Conservation (phyloP, 345 rosid genomes). For the Eucalyptus decipiens region DNA sequence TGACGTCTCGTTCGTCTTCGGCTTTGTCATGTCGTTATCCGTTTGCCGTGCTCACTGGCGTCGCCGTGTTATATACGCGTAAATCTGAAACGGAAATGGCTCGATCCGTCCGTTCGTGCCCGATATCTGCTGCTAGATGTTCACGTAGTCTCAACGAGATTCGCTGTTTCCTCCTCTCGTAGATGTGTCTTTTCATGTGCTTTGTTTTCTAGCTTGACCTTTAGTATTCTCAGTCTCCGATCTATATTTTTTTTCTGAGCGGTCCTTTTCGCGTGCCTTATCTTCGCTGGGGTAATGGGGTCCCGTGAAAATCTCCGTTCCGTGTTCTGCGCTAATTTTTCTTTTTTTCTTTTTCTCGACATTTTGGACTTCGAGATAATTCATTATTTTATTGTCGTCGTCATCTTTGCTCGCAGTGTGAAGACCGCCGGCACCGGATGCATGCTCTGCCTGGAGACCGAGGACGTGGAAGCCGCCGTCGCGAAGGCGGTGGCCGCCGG, state of each 20-base stretch:
- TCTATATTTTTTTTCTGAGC: neutral
- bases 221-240: neutral
- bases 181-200: neutral
- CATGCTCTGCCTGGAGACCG: conserved; percentile 46
- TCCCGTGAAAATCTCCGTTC: neutral
- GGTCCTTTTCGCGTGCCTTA: neutral
- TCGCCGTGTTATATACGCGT: neutral
- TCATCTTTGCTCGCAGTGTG: neutral
- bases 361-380: neutral
- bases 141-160: neutral
- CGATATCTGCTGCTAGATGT: neutral
- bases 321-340: neutral
- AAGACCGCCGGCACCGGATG: conserved; percentile 11
- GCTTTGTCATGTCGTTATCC: neutral
- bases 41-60: neutral
- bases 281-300: neutral
- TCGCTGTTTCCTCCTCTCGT: neutral
- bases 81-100: neutral
- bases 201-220: neutral
- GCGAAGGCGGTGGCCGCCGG: conserved; percentile 63
- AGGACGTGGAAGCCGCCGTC: conserved; percentile 52
- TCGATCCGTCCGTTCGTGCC: neutral
- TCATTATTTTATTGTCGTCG: neutral
- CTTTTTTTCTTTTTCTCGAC: neutral
- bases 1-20: neutral